Evolutionary conservation across 176 grass and related monocot genomes (phyloP), one percentile per base, ranked within the genome.

Genomic region (Urochloa ruziziensis): DNA sequence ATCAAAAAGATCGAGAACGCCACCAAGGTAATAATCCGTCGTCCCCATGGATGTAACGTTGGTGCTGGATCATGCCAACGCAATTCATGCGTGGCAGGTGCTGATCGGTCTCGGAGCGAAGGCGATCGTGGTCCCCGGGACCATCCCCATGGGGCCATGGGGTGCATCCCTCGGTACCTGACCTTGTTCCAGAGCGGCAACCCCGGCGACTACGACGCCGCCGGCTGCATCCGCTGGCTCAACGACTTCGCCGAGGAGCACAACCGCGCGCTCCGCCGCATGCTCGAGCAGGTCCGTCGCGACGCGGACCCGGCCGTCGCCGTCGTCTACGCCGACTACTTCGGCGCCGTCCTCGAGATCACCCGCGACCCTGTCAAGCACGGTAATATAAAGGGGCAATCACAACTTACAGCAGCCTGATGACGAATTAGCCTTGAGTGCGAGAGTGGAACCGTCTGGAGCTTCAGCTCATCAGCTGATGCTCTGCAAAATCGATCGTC

Each of bases 101-200:
- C 24, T 92, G 79, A 69, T 92, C 17, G 53, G 62, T 6, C 82
- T 90, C 0, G 93, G 93, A 0, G 93, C 82, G 2, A 92, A 87
- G 57, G 90, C 85, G 0, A n/a, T 95, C 40, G 32, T 92, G 3
- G 85, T 95, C 4, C 88, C 93, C 0, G 88, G 88, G 27, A 71
- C 18, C 27, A 13, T 84, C 6, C 90, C 85, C 13, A 36, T 78
- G 0, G 93, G 93, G 0, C 85, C 13, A 36, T 78, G 0, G 93
- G 93, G 0, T 95, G 90, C 48, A 7, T 69, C 1, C 82, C 88
- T 0, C 36, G 65, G 37, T 92, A 51, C 35, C 60, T 92, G 9
- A 58, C 69, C n/a, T 8, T 67, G n/a, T 88, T 90, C 29, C 78
- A 67, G 27, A 86, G 62, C 43, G 64, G 16, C 56, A 60, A 73